Evolutionary conservation across 73 alveolate species (phyloP).

Genomic region (Stentor coeruleus): DNA sequence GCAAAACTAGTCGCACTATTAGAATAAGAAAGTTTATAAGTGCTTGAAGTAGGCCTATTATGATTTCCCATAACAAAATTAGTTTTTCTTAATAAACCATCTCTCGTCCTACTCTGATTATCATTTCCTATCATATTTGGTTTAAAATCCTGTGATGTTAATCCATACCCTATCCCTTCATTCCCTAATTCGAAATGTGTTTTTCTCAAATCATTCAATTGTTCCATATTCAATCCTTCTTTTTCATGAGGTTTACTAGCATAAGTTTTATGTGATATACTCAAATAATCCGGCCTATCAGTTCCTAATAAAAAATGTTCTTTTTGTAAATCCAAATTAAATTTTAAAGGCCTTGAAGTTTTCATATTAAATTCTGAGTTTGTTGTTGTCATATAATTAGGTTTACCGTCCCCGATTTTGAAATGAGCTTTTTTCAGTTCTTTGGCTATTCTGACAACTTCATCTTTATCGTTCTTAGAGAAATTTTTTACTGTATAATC

Average conservation of each 20-base stretch:
- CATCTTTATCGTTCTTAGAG: neutral
- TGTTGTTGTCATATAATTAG: neutral
- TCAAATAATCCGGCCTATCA: neutral
- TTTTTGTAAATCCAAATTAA: neutral
- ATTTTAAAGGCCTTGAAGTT: neutral
- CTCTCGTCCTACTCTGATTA: neutral
- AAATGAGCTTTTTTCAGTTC: slow-evolving; percentile 1
- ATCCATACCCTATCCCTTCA: neutral
- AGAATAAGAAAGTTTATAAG: neutral
- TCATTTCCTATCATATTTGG: neutral
- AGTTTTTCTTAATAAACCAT: neutral
- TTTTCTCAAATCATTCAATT: neutral
- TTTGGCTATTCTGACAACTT: neutral
- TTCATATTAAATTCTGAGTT: neutral
- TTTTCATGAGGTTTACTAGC: neutral
- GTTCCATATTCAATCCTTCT: neutral
- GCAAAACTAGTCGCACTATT: neutral
- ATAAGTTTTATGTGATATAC: no score
- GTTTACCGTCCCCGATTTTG: neutral
- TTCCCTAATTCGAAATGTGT: neutral
- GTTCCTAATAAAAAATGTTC: neutral
- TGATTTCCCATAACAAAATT: neutral
- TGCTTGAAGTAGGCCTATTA: neutral
- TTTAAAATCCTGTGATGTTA: neutral
- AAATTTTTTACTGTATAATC: neutral